These are phyloP conservation scores for Histomonas meleagridis DNA, from an alignment of 208 protist species.

Conservation along the genomic window DNA sequence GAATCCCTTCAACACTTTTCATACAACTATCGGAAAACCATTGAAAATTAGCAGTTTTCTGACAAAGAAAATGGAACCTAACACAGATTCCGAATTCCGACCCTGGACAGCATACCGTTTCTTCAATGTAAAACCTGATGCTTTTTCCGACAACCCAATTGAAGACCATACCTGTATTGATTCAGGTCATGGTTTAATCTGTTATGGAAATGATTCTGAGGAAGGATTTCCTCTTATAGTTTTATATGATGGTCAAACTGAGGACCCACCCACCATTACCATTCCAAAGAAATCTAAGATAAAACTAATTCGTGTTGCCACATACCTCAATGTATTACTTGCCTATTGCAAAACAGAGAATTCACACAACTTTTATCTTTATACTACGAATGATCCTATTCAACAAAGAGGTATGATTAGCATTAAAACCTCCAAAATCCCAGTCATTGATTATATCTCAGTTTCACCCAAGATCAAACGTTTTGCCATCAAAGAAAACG, in stretches of 20 bases:
- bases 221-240: background rate
- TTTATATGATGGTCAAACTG: background rate
- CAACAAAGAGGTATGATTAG: background rate
- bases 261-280: background rate
- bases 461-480: background rate
- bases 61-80: no score
- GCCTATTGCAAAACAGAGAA: background rate
- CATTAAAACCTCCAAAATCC: background rate
- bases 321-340: background rate
- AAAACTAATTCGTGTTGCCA: background rate
- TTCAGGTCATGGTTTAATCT: background rate
- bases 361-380: background rate
- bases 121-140: background rate
- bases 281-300: background rate
- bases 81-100: no score
- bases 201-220: background rate
- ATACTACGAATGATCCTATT: background rate
- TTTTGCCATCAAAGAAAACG: no score
- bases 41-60: no score
- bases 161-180: background rate
- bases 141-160: background rate
- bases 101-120: background rate
- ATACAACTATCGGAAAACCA: no score
- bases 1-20: no score
- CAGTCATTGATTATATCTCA: background rate